Base-by-base conservation (phyloP, 2,329 filamentous ascomycete species). In the Penicillium nordicum region DNA sequence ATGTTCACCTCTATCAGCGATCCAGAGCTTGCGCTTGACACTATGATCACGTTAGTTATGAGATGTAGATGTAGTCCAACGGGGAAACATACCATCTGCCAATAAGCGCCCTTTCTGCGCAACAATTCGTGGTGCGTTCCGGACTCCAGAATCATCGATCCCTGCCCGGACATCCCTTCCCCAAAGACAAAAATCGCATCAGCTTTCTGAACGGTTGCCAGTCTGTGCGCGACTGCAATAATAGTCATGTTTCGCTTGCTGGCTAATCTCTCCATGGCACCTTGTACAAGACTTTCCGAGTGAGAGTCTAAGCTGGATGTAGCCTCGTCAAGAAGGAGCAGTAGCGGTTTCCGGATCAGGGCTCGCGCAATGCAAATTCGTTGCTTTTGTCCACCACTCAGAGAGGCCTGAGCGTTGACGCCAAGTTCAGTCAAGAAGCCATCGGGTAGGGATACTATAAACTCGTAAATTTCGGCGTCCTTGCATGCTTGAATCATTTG, bases 241-340 rank as follows among this genome's bases (percentile, higher is more conserved):
- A 89, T 89, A 2, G 90, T 84, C 52, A 71, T 67, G 30, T 66
- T 86, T 8, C 82, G 82, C 60, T 79, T 78, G 4, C 80, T 80
- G 0, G 84, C 85, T 34, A 63, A 69, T 41, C 78, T 78, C 76
- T 90, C 86, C 66, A 92, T 84, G 0, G 88, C 88, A 0, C 77
- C 78, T 71, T 92, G 86, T 10, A 90, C 84, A 1, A 86, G 74
- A 59, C 82, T 82, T 68, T 90, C 88, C 0, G 82, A 85, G 64
- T 87, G 82, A 0, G 84, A 85, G 61, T 90, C 87, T 0, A 90
- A 76, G 50, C 77, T 80, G 1, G 76, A 79, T 0, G 83, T 86
- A 3, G 84, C 83, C 67, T 86, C 83, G 51, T 87, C 84, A 0
- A 87, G 73, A 0, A 86, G 70, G 3, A 86, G 68, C 4, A 86